phyloP scores from a whole-genome alignment of 768 basidiomycete genomes.

The Mycena amicta region DNA sequence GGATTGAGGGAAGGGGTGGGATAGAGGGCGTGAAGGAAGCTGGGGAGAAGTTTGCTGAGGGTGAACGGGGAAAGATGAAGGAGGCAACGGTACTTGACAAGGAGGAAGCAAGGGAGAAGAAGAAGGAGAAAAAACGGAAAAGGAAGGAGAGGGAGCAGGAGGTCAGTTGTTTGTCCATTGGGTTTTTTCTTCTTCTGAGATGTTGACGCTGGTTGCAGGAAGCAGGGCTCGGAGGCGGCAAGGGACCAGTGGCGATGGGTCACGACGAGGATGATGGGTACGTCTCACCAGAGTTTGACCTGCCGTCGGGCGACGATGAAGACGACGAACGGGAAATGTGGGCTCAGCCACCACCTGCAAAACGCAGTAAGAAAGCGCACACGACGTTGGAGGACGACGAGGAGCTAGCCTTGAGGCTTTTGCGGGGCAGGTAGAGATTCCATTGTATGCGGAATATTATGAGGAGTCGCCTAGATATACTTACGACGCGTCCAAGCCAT shows the following conservation, averaged over 20 bases:
- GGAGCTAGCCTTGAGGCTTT: slow-evolving; percentile 63
- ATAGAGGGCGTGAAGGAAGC: slow-evolving; percentile 65
- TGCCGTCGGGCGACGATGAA: slow-evolving; percentile 37
- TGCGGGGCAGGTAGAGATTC: slow-evolving; percentile 35
- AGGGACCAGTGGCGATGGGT: slow-evolving; percentile 35
- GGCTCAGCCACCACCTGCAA: slow-evolving; percentile 32
- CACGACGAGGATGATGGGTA: slow-evolving; percentile 60
- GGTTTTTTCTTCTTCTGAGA: slow-evolving; percentile 11
- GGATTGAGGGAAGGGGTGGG: slow-evolving; percentile 65
- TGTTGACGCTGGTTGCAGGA: slow-evolving; percentile 28
- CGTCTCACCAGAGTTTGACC: slow-evolving; percentile 69
- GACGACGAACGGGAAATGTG: slow-evolving; percentile 37
- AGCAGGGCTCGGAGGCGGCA: slow-evolving; percentile 37
- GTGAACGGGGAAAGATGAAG: slow-evolving; percentile 72
- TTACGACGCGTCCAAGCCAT: not conserved
- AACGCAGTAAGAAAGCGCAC: slow-evolving; percentile 28
- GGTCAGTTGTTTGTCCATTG: slow-evolving; percentile 29
- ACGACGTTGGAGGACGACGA: slow-evolving; percentile 39
- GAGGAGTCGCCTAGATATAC: not conserved
- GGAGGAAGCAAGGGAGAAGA: slow-evolving; percentile 84
- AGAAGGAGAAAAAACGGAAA: slow-evolving; percentile 89
- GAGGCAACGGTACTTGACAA: slow-evolving; percentile 75
- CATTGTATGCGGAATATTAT: not conserved
- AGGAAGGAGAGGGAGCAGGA: slow-evolving; percentile 75
- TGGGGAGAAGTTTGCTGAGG: slow-evolving; percentile 69